Evolutionary conservation across 805 yeast species (phyloP).

Genomic region (Saturnispora besseyi): DNA sequence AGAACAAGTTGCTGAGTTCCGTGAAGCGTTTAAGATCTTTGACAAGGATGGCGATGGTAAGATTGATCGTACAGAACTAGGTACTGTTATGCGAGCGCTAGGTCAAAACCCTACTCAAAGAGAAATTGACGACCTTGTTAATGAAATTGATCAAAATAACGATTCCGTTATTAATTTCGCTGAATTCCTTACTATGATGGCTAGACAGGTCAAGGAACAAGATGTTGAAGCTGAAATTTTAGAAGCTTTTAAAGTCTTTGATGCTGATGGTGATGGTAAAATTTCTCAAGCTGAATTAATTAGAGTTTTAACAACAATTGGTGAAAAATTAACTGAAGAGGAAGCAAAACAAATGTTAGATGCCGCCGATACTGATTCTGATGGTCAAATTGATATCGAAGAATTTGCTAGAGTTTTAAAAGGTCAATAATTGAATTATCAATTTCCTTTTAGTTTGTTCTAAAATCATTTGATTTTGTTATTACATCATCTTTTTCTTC

Average conservation of each 20-base stretch:
- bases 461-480: neutral
- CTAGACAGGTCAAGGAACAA: conserved; percentile 89
- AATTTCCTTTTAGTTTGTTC: neutral
- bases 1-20: conserved; percentile 93
- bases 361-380: conserved; percentile 92
- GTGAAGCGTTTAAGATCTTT: conserved; percentile 94
- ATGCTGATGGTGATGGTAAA: conserved; percentile 92
- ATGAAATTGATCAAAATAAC: conserved; percentile 93
- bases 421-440: conserved; percentile 42
- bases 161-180: conserved; percentile 83
- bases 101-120: conserved; percentile 96
- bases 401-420: conserved; percentile 88
- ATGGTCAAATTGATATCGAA: conserved; percentile 94
- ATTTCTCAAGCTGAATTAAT: conserved; percentile 94
- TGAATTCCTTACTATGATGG: conserved; percentile 79
- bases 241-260: conserved; percentile 97
- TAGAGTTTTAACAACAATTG: conserved; percentile 94
- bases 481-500: neutral
- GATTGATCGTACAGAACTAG: conserved; percentile 90
- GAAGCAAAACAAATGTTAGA: conserved; percentile 96
- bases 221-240: conserved; percentile 95
- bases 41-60: conserved; percentile 97
- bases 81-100: conserved; percentile 97
- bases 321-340: conserved; percentile 92
- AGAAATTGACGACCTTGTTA: conserved; percentile 93